phyloP scores from a whole-genome alignment of 2,329 filamentous ascomycete genomes.

The Seiridium unicorne region DNA sequence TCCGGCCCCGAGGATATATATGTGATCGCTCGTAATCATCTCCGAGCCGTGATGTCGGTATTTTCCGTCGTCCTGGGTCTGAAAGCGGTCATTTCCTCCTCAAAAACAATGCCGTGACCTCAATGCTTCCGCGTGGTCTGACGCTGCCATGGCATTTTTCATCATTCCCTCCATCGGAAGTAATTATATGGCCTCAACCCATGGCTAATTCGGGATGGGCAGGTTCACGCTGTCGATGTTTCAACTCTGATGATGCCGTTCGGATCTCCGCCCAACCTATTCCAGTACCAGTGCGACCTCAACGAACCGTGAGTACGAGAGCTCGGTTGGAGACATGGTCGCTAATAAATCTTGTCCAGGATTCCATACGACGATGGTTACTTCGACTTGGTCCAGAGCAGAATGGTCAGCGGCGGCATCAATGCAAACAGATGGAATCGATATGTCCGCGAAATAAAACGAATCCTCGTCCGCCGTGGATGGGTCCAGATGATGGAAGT shows the following conservation, averaged over 20 bases:
- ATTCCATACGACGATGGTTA: constrained; percentile 59
- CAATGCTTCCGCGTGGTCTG: too few relatives aligned
- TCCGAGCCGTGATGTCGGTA: too few relatives aligned
- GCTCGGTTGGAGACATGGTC: background rate
- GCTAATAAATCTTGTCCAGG: constrained; percentile 16
- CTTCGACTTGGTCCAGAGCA: constrained; percentile 84
- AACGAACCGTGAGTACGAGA: constrained; percentile 53
- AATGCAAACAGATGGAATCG: constrained; percentile 68
- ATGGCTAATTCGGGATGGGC: background rate
- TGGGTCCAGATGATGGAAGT: constrained; percentile 91
- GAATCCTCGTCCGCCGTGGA: constrained; percentile 70
- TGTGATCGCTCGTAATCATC: too few relatives aligned
- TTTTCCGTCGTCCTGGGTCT: too few relatives aligned
- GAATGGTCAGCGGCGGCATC: constrained; percentile 70
- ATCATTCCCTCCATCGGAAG: too few relatives aligned
- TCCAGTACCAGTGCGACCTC: constrained; percentile 70
- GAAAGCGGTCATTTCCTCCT: too few relatives aligned
- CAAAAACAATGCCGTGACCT: too few relatives aligned
- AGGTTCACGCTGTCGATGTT: constrained; percentile 73
- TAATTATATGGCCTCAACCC: too few relatives aligned
- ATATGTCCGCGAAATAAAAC: constrained; percentile 75
- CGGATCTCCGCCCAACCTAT: constrained; percentile 48
- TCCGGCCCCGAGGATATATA: too few relatives aligned
- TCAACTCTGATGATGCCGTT: constrained; percentile 50
- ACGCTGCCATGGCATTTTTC: too few relatives aligned